Evolutionary conservation across 139 green algal species (phyloP), one percentile per base, ranked within the genome.

Genomic region (Pleodorina starrii): DNA sequence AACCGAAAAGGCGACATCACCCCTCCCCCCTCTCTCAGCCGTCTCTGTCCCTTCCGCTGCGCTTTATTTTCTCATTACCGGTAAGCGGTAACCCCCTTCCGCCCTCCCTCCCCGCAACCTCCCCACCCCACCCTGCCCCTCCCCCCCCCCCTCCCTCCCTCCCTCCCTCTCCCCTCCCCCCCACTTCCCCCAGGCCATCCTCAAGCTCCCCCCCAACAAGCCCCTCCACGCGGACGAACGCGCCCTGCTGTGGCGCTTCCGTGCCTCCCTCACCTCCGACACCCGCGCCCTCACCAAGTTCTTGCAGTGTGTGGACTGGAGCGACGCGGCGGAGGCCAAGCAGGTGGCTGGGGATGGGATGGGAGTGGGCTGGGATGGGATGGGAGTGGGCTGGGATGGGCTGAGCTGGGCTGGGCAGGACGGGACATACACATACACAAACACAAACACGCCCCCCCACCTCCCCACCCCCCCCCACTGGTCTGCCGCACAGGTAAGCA

Each of bases 171-270:
- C 60, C 60, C 27, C 68, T n/a, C 68, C 29, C 9, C 68, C n/a
- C n/a, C 68, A 19, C 6, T 73, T 23, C n/a, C 63, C 19, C 19
- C 76, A 84, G 76, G 84, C 69, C 38, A 89, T 89, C 19, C 79
- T 94, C 36, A 91, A 90, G 85, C 83, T 95, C 71, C 93, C 93
- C 14, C 93, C 94, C 68, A 94, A 94, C 90, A 96, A 95, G 91
- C 92, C 95, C 10, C 93, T 98, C 51, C 74, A 79, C 25, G 50
- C 80, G 5, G 93, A 96, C 1, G 92, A 98, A 76, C 90, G 91
- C 44, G 91, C 81, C 59, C 92, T 99, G 88, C 89, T 99, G 87
- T 99, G 97, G 96, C 95, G 95, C 46, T 99, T 98, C 94, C 93
- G 97, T 19, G 98, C 90, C 88, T 93, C 90, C 16, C 92, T 99